phyloP scores from a whole-genome alignment of 78 protist species.

The Dictyostelium brefeldianum region DNA sequence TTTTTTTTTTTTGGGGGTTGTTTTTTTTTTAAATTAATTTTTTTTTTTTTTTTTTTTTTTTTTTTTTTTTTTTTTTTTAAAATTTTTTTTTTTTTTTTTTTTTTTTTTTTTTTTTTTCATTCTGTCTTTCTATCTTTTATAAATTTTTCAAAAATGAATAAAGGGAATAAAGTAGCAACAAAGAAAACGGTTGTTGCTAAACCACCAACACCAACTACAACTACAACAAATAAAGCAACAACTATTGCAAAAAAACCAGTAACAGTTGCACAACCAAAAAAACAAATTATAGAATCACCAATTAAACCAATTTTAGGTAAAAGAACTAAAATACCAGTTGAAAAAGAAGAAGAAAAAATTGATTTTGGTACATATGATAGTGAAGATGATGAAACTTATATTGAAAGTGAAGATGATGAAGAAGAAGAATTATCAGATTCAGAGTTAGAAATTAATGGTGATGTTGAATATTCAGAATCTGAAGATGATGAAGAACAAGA shows the following conservation, averaged over 20 bases:
- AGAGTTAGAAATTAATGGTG: slow-evolving; percentile 13
- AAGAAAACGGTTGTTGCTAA: background rate
- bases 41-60: background rate
- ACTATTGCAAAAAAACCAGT: background rate
- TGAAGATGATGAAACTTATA: slow-evolving; percentile 38
- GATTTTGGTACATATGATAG: slow-evolving; percentile 24
- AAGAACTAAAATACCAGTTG: slow-evolving; percentile 17
- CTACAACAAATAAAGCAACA: background rate
- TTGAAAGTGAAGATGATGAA: slow-evolving; percentile 36
- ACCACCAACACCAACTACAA: background rate
- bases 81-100: too few relatives aligned
- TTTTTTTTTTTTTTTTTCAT: slow-evolving; percentile 6
- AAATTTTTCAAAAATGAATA: slow-evolving; percentile 28
- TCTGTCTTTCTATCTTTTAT: too few relatives aligned
- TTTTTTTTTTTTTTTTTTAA: background rate
- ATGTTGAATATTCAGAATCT: background rate
- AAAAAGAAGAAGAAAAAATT: background rate
- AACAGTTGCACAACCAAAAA: slow-evolving; percentile 10
- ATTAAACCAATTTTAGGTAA: slow-evolving; percentile 29
- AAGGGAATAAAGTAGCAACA: background rate
- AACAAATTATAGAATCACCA: slow-evolving; percentile 4
- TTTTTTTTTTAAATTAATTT: background rate
- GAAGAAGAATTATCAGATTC: slow-evolving; percentile 12
- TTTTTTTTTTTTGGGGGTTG: background rate
- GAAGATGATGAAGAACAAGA: slow-evolving; percentile 11